Evolutionary conservation across 2,329 filamentous ascomycete genomes (phyloP).

Genomic region (Penicillium vulpinum): DNA sequence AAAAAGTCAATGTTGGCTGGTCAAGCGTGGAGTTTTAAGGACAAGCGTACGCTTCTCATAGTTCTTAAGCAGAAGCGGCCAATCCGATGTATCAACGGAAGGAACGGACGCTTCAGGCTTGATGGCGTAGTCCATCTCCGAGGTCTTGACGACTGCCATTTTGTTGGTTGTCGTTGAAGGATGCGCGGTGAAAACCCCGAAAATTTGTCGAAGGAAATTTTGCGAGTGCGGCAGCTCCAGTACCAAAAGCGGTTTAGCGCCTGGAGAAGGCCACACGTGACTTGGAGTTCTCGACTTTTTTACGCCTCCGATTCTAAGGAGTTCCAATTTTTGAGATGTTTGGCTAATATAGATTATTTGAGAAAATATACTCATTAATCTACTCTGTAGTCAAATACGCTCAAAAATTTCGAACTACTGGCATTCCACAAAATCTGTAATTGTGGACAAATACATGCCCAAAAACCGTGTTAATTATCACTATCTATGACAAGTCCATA

Average conservation of each 20-base stretch:
- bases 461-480: not conserved
- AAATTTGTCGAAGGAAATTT: slow-evolving; percentile 29
- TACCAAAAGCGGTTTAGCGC: slow-evolving; percentile 21
- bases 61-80: slow-evolving; percentile 94
- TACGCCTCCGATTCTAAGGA: not conserved
- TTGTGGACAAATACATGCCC: not conserved
- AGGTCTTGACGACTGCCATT: slow-evolving; percentile 53
- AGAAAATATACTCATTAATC: not conserved
- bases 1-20: slow-evolving; percentile 14
- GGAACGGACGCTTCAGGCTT: slow-evolving; percentile 85
- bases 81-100: slow-evolving; percentile 79
- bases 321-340: not conserved
- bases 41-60: slow-evolving; percentile 78
- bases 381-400: not conserved
- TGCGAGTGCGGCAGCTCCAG: slow-evolving; percentile 30
- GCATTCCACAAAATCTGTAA: not conserved
- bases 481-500: not conserved
- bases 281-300: not conserved
- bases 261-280: slow-evolving; percentile 12
- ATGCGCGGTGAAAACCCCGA: slow-evolving; percentile 24
- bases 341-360: not conserved
- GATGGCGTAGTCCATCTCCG: slow-evolving; percentile 77
- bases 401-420: not conserved
- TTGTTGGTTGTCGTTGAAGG: slow-evolving; percentile 25
- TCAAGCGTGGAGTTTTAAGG: slow-evolving; percentile 13